phyloP scores from a whole-genome alignment of 2,329 filamentous ascomycete species.

The Penicillium sclerotiorum region DNA sequence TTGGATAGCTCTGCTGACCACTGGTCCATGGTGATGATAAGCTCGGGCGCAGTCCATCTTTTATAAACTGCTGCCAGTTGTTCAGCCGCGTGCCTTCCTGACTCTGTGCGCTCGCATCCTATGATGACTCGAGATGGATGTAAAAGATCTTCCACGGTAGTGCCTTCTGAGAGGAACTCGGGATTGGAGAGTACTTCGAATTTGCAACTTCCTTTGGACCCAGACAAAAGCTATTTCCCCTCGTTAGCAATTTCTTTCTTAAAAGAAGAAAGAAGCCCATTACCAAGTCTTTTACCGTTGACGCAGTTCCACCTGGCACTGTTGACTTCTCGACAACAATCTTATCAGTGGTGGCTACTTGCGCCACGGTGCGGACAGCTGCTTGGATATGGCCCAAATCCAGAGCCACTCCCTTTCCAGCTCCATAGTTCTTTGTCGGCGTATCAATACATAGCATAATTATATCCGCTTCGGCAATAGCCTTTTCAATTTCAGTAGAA shows the following conservation, averaged over 20 bases:
- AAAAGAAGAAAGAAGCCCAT: slow-evolving; percentile 27
- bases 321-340: slow-evolving; percentile 83
- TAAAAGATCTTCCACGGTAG: slow-evolving; percentile 71
- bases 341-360: slow-evolving; percentile 65
- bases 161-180: slow-evolving; percentile 78
- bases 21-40: slow-evolving; percentile 71
- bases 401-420: slow-evolving; percentile 69
- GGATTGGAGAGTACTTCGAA: slow-evolving; percentile 82
- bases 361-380: slow-evolving; percentile 67
- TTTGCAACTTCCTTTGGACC: slow-evolving; percentile 29
- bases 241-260: neutral
- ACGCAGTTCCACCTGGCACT: slow-evolving; percentile 73
- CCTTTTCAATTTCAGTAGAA: slow-evolving; percentile 65
- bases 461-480: slow-evolving; percentile 69
- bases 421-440: slow-evolving; percentile 71
- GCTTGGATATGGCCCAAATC: slow-evolving; percentile 73
- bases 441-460: slow-evolving; percentile 78
- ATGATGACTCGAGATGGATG: slow-evolving; percentile 74
- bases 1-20: slow-evolving; percentile 80
- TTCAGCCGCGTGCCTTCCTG: slow-evolving; percentile 64
- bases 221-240: neutral
- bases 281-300: slow-evolving; percentile 69
- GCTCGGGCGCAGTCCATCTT: slow-evolving; percentile 67
- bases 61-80: slow-evolving; percentile 68
- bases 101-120: slow-evolving; percentile 63